Evolutionary conservation across 805 yeast genomes (phyloP).

Genomic region (Candida ficus): DNA sequence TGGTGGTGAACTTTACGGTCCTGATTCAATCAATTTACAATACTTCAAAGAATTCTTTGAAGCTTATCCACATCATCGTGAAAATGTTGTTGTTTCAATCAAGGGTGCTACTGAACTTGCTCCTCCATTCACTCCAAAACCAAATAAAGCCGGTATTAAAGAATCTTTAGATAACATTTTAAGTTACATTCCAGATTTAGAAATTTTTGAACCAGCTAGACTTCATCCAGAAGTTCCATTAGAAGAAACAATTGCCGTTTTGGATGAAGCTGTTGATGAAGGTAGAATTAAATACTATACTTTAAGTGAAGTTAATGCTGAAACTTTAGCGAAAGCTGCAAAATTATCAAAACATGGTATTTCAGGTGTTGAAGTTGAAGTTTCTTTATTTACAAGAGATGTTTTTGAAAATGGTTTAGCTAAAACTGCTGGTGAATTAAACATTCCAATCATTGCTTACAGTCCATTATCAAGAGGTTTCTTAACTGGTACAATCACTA

Average conservation of each 20-base stretch:
- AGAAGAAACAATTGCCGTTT: slow-evolving; percentile 51
- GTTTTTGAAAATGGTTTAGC: slow-evolving; percentile 59
- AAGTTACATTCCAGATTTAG: slow-evolving; percentile 40
- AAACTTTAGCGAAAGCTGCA: slow-evolving; percentile 55
- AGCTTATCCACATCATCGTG: slow-evolving; percentile 49
- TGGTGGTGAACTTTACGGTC: slow-evolving; percentile 78
- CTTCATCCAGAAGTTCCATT: slow-evolving; percentile 52
- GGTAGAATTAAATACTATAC: slow-evolving; percentile 71
- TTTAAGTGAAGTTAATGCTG: slow-evolving; percentile 65
- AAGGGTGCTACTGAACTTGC: slow-evolving; percentile 54
- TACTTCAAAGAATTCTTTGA: slow-evolving; percentile 53
- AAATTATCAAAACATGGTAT: slow-evolving; percentile 46
- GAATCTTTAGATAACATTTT: slow-evolving; percentile 42
- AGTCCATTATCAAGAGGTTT: slow-evolving; percentile 82
- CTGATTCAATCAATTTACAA: slow-evolving; percentile 45
- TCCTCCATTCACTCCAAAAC: slow-evolving; percentile 39
- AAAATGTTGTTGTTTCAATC: slow-evolving; percentile 54
- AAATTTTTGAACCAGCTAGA: slow-evolving; percentile 70
- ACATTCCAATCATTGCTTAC: slow-evolving; percentile 69
- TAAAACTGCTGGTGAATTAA: slow-evolving; percentile 48
- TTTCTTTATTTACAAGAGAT: slow-evolving; percentile 65
- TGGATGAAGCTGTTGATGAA: slow-evolving; percentile 52
- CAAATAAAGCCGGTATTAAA: slow-evolving; percentile 41
- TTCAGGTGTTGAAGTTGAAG: slow-evolving; percentile 71
- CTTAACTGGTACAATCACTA: slow-evolving; percentile 56